Evolutionary conservation across 2,329 filamentous ascomycete species (phyloP).

Genomic region (Venturia carpophila): DNA sequence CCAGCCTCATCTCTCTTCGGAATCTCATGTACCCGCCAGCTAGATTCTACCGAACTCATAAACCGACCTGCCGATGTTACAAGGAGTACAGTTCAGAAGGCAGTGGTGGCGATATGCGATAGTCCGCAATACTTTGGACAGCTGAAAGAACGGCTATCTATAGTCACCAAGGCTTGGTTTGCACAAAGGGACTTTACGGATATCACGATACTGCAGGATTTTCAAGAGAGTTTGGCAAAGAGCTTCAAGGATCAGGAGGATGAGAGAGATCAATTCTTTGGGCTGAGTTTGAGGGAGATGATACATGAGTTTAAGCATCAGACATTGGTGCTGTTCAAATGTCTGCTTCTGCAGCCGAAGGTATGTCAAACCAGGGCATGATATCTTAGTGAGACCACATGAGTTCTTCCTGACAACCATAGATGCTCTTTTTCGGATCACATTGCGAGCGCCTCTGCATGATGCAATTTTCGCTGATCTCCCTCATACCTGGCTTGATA

Average conservation of each 20-base stretch:
- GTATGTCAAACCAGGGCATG: slow-evolving; percentile 39
- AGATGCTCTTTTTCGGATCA: slow-evolving; percentile 99
- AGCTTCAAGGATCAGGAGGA: slow-evolving; percentile 55
- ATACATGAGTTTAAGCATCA: slow-evolving; percentile 93
- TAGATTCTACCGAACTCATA: slow-evolving; percentile 70
- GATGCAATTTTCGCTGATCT: slow-evolving; percentile 96
- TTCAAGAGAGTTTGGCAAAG: slow-evolving; percentile 74
- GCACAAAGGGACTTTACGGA: slow-evolving; percentile 88
- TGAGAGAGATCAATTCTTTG: slow-evolving; percentile 79
- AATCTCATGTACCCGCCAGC: slow-evolving; percentile 88
- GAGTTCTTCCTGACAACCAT: neutral
- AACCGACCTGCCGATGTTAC: slow-evolving; percentile 83
- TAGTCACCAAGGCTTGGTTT: slow-evolving; percentile 95
- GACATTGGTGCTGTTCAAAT: slow-evolving; percentile 89
- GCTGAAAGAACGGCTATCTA: slow-evolving; percentile 77
- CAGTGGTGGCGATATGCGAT: slow-evolving; percentile 90
- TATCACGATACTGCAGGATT: slow-evolving; percentile 78
- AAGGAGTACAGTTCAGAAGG: slow-evolving; percentile 96
- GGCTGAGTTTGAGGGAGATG: slow-evolving; percentile 77
- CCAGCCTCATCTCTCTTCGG: slow-evolving; percentile 83
- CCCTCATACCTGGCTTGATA: slow-evolving; percentile 86
- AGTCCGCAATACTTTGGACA: slow-evolving; percentile 85
- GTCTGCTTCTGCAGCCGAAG: slow-evolving; percentile 88
- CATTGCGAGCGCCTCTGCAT: slow-evolving; percentile 93
- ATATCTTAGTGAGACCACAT: neutral